A percentile compares a stretch with the other conserved stretches of the same genome.
These are phyloP conservation scores for Xylariales sp. DNA, from an alignment of 2,329 filamentous ascomycete genomes.

Conservation along the genomic window DNA sequence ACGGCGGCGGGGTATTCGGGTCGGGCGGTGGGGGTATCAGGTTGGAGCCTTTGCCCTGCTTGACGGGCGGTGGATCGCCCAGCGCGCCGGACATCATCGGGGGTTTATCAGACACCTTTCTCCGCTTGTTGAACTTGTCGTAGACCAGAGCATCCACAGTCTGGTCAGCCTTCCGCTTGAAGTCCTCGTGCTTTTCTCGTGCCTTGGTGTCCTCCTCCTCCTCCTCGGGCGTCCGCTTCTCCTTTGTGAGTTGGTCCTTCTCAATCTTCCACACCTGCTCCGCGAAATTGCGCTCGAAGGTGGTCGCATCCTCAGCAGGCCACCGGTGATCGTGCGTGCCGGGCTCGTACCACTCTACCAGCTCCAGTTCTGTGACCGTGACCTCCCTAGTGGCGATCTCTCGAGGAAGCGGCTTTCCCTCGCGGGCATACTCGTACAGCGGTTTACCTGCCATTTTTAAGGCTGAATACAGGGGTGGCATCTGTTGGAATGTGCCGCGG, in stretches of 20 bases:
- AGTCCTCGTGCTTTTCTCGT: constrained; percentile 49
- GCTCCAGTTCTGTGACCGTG: constrained; percentile 70
- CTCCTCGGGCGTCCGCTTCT: constrained; percentile 49
- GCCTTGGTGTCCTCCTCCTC: constrained; percentile 52
- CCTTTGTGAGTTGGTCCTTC: constrained; percentile 46
- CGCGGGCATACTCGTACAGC: constrained; percentile 91
- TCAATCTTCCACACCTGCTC: constrained; percentile 65
- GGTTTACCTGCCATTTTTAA: constrained; percentile 91
- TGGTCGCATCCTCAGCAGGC: constrained; percentile 74
- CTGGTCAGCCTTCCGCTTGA: constrained; percentile 56
- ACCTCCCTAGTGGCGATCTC: constrained; percentile 81
- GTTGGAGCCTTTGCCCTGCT: constrained; percentile 44
- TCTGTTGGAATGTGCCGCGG: constrained; percentile 79
- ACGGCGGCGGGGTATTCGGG: constrained; percentile 46
- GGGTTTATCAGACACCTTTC: constrained; percentile 28
- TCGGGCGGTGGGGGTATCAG: constrained; percentile 45
- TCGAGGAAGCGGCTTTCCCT: constrained; percentile 78
- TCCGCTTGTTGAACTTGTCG: constrained; percentile 39
- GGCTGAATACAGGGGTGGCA: constrained; percentile 88
- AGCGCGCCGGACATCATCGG: constrained; percentile 56
- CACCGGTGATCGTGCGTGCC: constrained; percentile 75
- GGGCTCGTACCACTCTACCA: constrained; percentile 81
- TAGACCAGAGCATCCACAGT: constrained; percentile 52
- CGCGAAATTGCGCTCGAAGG: constrained; percentile 70
- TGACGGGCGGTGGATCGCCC: constrained; percentile 42